Percentiles rank a stretch among this genome's conserved stretches.
phyloP scores from a whole-genome alignment of 2,329 filamentous ascomycete genomes.

The Arthrinium phaeospermum region DNA sequence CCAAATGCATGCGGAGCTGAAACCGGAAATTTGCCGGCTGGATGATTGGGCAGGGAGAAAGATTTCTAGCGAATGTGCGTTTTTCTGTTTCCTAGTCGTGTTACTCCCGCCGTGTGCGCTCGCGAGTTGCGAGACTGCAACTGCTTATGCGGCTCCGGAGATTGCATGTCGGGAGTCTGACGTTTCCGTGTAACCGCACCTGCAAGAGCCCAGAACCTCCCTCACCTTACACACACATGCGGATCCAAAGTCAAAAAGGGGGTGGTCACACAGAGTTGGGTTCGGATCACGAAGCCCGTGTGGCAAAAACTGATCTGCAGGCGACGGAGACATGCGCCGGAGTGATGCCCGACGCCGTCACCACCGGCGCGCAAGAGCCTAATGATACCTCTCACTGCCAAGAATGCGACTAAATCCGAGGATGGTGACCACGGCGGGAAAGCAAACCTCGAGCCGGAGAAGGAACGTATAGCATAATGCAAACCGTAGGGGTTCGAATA shows the following conservation, averaged over 20 bases:
- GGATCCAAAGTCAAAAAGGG: neutral
- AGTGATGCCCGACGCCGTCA: neutral
- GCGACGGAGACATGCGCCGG: neutral
- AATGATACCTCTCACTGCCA: neutral
- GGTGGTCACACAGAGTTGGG: neutral
- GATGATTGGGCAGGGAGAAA: neutral
- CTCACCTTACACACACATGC: neutral
- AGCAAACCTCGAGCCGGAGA: no score
- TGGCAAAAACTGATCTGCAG: neutral
- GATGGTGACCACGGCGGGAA: no score
- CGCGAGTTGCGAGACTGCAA: no score
- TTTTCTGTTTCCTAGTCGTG: no score
- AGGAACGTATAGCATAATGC: no score
- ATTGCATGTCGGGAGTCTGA: neutral
- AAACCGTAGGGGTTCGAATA: no score
- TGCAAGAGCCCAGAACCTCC: neutral
- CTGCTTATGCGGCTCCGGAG: neutral
- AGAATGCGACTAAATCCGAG: neutral
- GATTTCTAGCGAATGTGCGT: neutral
- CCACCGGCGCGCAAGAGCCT: neutral
- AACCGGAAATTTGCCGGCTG: neutral
- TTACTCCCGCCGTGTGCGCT: no score
- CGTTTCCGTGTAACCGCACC: neutral
- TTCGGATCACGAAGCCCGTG: neutral
- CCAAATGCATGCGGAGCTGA: neutral